Evolutionary conservation across 371 early-diverging fungal genomes (phyloP).

Genomic region (Actinomortierella ambigua): DNA sequence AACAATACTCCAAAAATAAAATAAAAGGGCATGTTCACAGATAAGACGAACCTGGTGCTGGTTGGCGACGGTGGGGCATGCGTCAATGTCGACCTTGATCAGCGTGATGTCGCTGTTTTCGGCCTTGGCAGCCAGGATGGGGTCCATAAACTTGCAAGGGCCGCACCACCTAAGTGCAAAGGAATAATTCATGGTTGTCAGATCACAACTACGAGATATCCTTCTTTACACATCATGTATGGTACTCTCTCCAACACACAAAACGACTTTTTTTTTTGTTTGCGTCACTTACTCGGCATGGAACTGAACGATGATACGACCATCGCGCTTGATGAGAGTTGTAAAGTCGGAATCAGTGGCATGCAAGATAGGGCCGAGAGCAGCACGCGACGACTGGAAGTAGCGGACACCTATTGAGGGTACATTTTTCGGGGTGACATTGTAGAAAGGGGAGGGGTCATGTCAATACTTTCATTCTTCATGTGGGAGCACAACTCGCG

Average conservation of each 20-base stretch:
- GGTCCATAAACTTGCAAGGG: constrained; percentile 37
- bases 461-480: neutral
- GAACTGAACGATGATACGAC: constrained; percentile 39
- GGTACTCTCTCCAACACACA: neutral
- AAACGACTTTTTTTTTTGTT: no score
- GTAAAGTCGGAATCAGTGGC: constrained; percentile 32
- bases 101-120: constrained; percentile 20
- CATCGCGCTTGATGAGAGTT: constrained; percentile 16
- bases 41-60: constrained; percentile 28
- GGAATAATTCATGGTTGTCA: neutral
- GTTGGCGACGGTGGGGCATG: constrained; percentile 19
- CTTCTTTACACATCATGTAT: neutral
- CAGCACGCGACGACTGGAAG: constrained; percentile 23
- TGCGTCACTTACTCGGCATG: constrained; percentile 28
- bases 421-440: no score
- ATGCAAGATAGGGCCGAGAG: constrained; percentile 26
- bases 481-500: no score
- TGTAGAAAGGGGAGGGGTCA: neutral
- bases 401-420: constrained; percentile 12
- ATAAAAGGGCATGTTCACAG: no score
- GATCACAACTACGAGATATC: neutral
- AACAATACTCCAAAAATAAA: neutral
- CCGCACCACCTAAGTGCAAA: constrained; percentile 31
- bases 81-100: constrained; percentile 38
- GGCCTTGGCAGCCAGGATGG: constrained; percentile 33